A percentile compares a stretch with the other conserved stretches of the same genome.
Conservation (phyloP, 2,329 filamentous ascomycete genomes). For the Arthrobotrys iridis region DNA sequence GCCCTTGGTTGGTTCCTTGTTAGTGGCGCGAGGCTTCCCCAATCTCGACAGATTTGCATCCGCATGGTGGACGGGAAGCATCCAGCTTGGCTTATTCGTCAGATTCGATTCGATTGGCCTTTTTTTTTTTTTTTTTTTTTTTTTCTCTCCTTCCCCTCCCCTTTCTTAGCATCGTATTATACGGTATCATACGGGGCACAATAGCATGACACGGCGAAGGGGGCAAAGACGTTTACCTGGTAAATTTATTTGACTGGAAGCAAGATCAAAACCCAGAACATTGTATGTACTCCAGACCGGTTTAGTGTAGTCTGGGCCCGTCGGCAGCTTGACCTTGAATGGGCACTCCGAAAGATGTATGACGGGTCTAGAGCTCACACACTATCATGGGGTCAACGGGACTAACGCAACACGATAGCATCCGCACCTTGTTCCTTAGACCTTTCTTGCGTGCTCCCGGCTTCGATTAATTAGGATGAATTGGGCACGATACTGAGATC, state of each 20-base stretch:
- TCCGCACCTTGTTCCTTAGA: conserved; percentile 33
- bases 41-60: conserved; percentile 46
- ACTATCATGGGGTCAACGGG: conserved; percentile 47
- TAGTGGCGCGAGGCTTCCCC: conserved; percentile 48
- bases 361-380: conserved; percentile 51
- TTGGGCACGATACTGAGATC: conserved; percentile 21
- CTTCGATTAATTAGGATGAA: conserved; percentile 13
- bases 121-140: too few relatives aligned
- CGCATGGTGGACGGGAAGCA: conserved; percentile 32
- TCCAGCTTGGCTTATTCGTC: conserved; percentile 47
- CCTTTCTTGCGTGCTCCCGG: conserved; percentile 19
- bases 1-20: conserved; percentile 51
- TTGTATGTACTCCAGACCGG: background rate
- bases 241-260: conserved; percentile 32
- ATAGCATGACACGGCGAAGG: conserved; percentile 27
- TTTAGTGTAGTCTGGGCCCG: conserved; percentile 18
- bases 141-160: too few relatives aligned
- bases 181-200: conserved; percentile 25
- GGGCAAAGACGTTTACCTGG: conserved; percentile 45
- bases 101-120: conserved; percentile 3
- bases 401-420: conserved; percentile 52
- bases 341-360: conserved; percentile 26
- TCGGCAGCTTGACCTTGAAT: conserved; percentile 47
- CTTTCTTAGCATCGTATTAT: background rate
- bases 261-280: conserved; percentile 9